Evolutionary conservation across 164 flowering plant species (phyloP), one percentile per base, ranked within the genome.

Genomic region (Chimonanthus praecox): DNA sequence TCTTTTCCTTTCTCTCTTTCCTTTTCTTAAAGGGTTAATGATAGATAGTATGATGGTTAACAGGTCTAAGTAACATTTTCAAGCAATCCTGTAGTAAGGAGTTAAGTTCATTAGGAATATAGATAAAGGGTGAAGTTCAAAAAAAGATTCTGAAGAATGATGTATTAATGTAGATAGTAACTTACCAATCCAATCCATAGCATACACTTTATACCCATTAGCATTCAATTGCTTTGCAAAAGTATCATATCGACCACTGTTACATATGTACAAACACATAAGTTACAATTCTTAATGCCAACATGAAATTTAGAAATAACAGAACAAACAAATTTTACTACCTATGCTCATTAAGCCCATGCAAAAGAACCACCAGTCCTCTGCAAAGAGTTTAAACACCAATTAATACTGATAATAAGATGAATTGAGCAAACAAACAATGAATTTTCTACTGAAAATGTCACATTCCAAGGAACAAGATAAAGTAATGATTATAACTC

Each of bases 311-410:
- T 16, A 66, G n/a, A 51, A 2, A 45, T 6, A 49, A 10, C 7
- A 60, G 11, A 47, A 68, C 79, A 47, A 70, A 78, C 51, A 50
- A 45, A 18, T 18, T 70, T 3, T 77, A 79, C 60, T 73, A 92
- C 98, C 98, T 89, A 88, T 92, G 98, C 83, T 94, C 97, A 73
- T 94, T 94, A 33, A 94, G 85, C 64, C 98, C 98, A 84, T 94
- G 98, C 79, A 94, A 47, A 73, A 94, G 74, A 81, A 92, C 76
- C 58, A 92, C 88, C 71, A 92, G 13, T 21, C 94, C 97, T 85
- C 97, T 92, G 83, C 80, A 86, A 54, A 82, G 74, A 10, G 67
- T 7, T 16, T 6, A 68, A 11, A 18, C 49, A 49, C 8, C 51
- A 64, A 46, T 67, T 67, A 68, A 68, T 44, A 65, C 0, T 54